Base-by-base conservation (phyloP, 495 filamentous ascomycete genomes). In the Hypoxylon subgilvum region DNA sequence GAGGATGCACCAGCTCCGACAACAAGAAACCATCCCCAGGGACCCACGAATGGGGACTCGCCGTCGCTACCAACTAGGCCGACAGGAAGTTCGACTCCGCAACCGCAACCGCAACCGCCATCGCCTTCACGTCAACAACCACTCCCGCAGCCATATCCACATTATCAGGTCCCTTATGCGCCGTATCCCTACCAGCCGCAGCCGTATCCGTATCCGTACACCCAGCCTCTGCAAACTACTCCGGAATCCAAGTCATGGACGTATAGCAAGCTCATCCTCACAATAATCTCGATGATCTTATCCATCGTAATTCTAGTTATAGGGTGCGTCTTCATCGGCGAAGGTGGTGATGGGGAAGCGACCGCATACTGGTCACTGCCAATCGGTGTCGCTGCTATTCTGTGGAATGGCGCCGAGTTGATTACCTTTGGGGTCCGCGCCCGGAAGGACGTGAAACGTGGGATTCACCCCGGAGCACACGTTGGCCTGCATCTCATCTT, bases 351-450 rank as follows among this genome's bases (percentile, higher is more conserved):
- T 40, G 34, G 10, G 4, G 18, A 50, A 5, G 6, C 4, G 18
- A 60, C 43, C 8, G 41, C 57, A 6, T 12, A 32, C 0, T 67
- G 60, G 31, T 36, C 49, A 10, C 43, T 64, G 18, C 52, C 50
- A 2, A 64, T 66, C 28, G 67, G 62, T 27, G 68, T 66, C 21
- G 51, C 66, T 3, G 68, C 73, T 1, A 59, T 74, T 6, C 10
- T 78, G 17, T 75, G 76, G 66, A 69, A 67, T 13, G 34, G 54
- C 6, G 47, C 69, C 32, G 76, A 80, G 36, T 41, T 75, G 10
- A 57, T 78, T 28, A 69, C 54, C 3, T 64, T 63, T 7, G 61
- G 39, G 14, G 27, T 65, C 9, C 69, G 68, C 10, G 18, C 36
- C 17, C 55, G 57, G 19, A 63, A 65, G 8, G 25, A 64, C 13